Evolutionary conservation across 305 asterid genomes (phyloP), one percentile per base, ranked within the genome.

Genomic region (Withania somnifera): DNA sequence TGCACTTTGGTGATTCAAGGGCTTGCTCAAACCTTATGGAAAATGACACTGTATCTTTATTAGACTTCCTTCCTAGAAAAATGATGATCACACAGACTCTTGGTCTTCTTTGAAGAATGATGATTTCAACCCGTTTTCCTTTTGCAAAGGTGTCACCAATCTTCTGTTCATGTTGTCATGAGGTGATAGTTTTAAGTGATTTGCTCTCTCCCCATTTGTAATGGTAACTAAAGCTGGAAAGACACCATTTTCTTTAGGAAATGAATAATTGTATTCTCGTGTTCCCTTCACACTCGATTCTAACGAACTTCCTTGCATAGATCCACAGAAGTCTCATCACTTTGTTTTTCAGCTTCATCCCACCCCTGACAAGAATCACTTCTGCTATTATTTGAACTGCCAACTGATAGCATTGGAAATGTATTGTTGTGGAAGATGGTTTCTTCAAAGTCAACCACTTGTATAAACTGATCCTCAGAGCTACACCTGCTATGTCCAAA

Each of bases 301-400:
- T 80, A 92, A 83, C 92, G 92, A 76, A 97, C 96, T 79, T 90
- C 99, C 85, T 88, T 89, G 87, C 95, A 97, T 30, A 84, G 82
- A 81, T 94, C 97, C 84, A 93, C 98, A 1, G 93, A 89, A 11
- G 90, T 69, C 57, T 83, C 91, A 50, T 84, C 84, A 60, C 99
- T 97, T 85, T 88, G 92, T 80, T 90, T 91, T 47, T 92, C 99
- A 6, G 90, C 82, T 32, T 92, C 97, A 77, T 90, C 98, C 99
- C 99, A 97, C 30, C 86, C 92, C 56, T 82, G 90, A 86, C 83
- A 86, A 3, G 95, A 91, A 77, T 91, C 93, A 66, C 88, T 90
- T 81, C 89, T 97, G 22, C 92, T 92, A 61, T 81, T 88, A 84
- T 87, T 83, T 24, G 98, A 88, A 85, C 86, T 82, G 82, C 87